Conservation (phyloP, 2,329 filamentous ascomycete species). For the Pyrenophora teres region DNA sequence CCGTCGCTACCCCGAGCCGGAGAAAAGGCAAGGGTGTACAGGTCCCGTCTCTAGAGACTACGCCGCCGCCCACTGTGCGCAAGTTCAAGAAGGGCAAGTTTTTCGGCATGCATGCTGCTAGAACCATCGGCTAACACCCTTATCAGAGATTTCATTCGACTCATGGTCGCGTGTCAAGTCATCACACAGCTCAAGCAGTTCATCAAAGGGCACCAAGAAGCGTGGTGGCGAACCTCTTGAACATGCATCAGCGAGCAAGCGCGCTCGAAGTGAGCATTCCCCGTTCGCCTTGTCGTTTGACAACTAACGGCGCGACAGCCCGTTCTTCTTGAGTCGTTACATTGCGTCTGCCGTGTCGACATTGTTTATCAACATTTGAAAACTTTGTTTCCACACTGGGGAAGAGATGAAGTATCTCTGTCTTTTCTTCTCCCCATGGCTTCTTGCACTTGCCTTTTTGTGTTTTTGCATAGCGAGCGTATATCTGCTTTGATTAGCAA, state of each 20-base stretch:
- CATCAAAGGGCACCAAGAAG: conserved; percentile 46
- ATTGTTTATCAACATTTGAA: too few relatives aligned
- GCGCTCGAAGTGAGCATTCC: conserved; percentile 39
- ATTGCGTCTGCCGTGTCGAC: not conserved
- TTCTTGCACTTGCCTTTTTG: not conserved
- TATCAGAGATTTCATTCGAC: conserved; percentile 58
- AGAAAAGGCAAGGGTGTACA: conserved; percentile 55
- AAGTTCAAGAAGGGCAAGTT: conserved; percentile 63
- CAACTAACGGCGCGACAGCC: conserved; percentile 29
- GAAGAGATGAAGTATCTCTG: not conserved
- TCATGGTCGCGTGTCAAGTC: conserved; percentile 70
- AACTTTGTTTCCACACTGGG: not conserved
- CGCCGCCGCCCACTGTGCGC: conserved; percentile 64
- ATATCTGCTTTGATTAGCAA: conserved; percentile 7
- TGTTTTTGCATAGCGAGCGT: conserved; percentile 22
- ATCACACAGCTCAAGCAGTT: conserved; percentile 37
- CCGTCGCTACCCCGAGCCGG: conserved; percentile 34
- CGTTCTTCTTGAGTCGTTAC: conserved; percentile 17
- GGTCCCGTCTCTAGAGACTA: conserved; percentile 46
- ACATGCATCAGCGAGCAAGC: conserved; percentile 35
- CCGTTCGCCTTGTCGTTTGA: conserved; percentile 33
- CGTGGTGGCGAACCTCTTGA: conserved; percentile 40
- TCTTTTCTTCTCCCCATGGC: not conserved
- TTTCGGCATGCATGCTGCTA: not conserved
- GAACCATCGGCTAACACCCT: conserved; percentile 13